These are phyloP conservation scores for Cyclanthera cordifolia DNA, from an alignment of 306 rosid species.

Conservation along the genomic window DNA sequence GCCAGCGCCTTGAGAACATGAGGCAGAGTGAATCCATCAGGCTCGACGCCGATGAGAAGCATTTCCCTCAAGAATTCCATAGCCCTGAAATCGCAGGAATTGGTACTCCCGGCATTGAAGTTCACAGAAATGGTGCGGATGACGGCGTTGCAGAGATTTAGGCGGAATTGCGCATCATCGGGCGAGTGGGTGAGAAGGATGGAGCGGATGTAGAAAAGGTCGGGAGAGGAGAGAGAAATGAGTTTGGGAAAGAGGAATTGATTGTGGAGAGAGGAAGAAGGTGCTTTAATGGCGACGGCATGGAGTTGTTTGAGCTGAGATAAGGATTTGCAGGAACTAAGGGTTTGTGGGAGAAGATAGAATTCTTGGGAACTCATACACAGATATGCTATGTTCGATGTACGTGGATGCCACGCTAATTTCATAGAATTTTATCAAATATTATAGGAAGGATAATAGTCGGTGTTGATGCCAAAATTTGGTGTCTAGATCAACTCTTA, in stretches of 20 bases:
- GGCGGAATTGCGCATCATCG: constrained; percentile 6
- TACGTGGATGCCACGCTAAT: no score
- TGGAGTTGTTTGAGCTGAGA: constrained; percentile 27
- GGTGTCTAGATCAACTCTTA: no score
- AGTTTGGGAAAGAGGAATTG: constrained; percentile 8
- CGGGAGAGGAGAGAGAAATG: constrained; percentile 4
- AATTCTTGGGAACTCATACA: constrained; percentile 20
- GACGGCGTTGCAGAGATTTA: constrained; percentile 26
- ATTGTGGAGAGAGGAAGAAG: constrained; percentile 11
- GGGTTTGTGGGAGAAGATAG: background rate
- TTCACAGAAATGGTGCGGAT: constrained; percentile 7
- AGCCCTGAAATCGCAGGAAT: background rate
- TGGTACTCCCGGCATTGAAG: background rate
- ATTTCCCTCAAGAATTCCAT: constrained; percentile 16
- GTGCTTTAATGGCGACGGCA: constrained; percentile 21
- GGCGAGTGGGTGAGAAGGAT: constrained; percentile 15
- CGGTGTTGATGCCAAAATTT: no score
- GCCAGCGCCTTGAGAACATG: constrained; percentile 28
- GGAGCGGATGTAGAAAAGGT: constrained; percentile 16
- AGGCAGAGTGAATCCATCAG: constrained; percentile 27
- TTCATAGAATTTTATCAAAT: no score
- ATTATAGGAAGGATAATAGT: no score
- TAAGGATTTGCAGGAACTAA: constrained; percentile 16
- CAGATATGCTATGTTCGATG: background rate
- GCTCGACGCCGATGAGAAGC: constrained; percentile 20